phyloP scores from a whole-genome alignment of 768 basidiomycete genomes.

The Leccinellum albellum region DNA sequence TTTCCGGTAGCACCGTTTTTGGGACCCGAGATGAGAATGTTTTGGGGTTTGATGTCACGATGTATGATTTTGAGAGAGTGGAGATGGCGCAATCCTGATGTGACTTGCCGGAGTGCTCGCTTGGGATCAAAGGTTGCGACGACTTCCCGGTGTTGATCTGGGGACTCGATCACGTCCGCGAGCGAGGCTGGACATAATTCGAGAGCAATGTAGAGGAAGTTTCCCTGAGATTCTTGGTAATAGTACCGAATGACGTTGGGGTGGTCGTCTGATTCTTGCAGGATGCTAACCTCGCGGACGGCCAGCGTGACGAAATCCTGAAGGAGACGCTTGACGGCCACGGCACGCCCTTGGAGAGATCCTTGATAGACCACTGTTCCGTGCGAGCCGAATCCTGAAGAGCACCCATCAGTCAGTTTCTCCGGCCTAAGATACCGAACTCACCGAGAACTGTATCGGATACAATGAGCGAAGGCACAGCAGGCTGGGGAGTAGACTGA shows the following conservation, averaged over 20 bases:
- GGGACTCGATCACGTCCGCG: constrained; percentile 80
- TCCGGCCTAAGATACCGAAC: constrained; percentile 15
- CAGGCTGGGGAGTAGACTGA: constrained; percentile 17
- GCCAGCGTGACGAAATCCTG: constrained; percentile 96
- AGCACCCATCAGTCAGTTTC: constrained; percentile 5
- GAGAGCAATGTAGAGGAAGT: constrained; percentile 96
- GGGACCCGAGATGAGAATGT: constrained; percentile 81
- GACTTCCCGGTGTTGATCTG: constrained; percentile 76
- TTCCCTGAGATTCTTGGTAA: constrained; percentile 90
- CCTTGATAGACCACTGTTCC: constrained; percentile 95
- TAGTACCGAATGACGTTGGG: constrained; percentile 98
- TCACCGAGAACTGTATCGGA: constrained; percentile 74
- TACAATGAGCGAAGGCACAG: constrained; percentile 55
- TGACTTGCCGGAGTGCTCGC: constrained; percentile 81
- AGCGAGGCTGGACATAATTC: constrained; percentile 91
- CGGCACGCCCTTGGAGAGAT: constrained; percentile 92
- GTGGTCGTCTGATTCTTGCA: constrained; percentile 97
- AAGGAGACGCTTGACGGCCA: constrained; percentile 96
- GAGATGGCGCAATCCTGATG: constrained; percentile 83
- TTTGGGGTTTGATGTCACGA: constrained; percentile 97
- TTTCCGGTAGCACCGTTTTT: constrained; percentile 47
- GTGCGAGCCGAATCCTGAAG: constrained; percentile 86
- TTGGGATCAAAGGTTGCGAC: constrained; percentile 79
- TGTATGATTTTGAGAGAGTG: constrained; percentile 96
- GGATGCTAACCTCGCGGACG: constrained; percentile 85